Conservation (phyloP, 108 stramenopile genomes). For the Cylindrotheca fusiformis region DNA sequence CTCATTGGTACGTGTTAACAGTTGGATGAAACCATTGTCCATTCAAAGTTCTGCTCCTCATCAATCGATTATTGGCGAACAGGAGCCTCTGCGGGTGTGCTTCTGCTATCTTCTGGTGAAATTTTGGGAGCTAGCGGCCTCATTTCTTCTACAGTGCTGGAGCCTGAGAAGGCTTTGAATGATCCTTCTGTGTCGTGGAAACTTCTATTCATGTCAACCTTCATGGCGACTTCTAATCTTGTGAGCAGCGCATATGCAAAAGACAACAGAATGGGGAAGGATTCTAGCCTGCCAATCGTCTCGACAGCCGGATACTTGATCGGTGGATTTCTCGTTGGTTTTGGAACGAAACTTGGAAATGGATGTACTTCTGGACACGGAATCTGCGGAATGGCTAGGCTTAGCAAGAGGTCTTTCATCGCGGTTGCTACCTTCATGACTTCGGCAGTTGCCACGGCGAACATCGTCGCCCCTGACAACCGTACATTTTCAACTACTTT, state of each 20-base stretch:
- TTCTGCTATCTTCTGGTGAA: conserved; percentile 65
- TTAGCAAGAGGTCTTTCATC: conserved; percentile 65
- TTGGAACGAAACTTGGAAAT: conserved; percentile 72
- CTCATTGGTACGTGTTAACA: no score
- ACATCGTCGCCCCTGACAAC: background rate
- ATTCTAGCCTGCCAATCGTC: conserved; percentile 10
- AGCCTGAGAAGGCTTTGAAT: conserved; percentile 29
- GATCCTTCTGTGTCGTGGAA: conserved; percentile 51
- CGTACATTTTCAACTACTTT: background rate
- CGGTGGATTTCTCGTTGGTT: conserved; percentile 71
- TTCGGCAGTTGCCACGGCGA: conserved; percentile 37
- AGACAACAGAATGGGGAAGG: conserved; percentile 9
- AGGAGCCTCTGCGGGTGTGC: conserved; percentile 24
- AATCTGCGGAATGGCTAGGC: conserved; percentile 77
- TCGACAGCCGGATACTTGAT: conserved; percentile 43
- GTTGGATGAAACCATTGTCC: no score
- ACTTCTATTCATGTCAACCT: conserved; percentile 47
- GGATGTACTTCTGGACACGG: conserved; percentile 74
- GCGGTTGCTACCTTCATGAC: conserved; percentile 82
- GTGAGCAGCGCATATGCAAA: background rate
- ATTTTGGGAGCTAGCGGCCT: conserved; percentile 76
- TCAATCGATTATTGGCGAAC: no score
- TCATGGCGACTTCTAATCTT: conserved; percentile 35
- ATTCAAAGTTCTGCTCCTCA: no score
- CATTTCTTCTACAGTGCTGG: conserved; percentile 28